These are phyloP conservation scores for Acrocalymma vagum DNA, from an alignment of 2,329 filamentous ascomycete genomes.

Conservation along the genomic window DNA sequence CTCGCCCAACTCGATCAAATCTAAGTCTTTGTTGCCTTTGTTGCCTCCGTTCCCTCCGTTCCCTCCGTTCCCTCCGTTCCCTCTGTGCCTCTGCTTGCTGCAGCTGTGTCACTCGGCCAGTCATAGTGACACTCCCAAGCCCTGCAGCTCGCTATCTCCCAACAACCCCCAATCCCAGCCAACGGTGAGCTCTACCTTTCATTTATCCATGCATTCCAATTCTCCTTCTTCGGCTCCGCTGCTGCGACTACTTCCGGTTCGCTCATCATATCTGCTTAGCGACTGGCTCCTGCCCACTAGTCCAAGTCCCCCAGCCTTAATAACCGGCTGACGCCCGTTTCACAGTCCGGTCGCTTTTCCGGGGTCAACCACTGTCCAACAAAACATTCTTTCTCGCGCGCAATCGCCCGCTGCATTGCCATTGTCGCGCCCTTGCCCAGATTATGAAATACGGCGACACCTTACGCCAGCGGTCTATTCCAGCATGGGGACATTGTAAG, in stretches of 20 bases:
- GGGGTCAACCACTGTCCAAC: too few species aligned
- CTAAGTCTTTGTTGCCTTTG: too few species aligned
- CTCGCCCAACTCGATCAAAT: too few species aligned
- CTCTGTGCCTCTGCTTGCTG: constrained; percentile 1
- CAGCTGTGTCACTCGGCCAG: constrained; percentile 4
- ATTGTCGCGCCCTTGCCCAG: too few species aligned
- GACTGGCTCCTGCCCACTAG: too few species aligned
- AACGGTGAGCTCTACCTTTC: constrained; percentile 15
- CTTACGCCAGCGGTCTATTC: constrained; percentile 78
- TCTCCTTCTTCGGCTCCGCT: neutral
- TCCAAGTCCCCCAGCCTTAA: too few species aligned
- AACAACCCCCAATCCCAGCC: constrained; percentile 5
- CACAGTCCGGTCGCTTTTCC: too few species aligned
- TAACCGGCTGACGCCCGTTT: too few species aligned
- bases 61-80: neutral
- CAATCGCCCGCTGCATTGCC: too few species aligned
- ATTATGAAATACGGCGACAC: constrained; percentile 80
- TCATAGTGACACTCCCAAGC: constrained; percentile 1
- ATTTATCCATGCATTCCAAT: constrained; percentile 7
- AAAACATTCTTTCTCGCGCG: constrained; percentile 6
- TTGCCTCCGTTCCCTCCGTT: constrained; percentile 6
- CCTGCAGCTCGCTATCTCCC: constrained; percentile 1
- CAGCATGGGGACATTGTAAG: constrained; percentile 80
- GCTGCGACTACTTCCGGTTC: too few species aligned
- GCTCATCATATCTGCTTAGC: too few species aligned